Base-by-base conservation (phyloP, 2,329 filamentous ascomycete genomes). In the Neophaeococcomyces mojaviensis region DNA sequence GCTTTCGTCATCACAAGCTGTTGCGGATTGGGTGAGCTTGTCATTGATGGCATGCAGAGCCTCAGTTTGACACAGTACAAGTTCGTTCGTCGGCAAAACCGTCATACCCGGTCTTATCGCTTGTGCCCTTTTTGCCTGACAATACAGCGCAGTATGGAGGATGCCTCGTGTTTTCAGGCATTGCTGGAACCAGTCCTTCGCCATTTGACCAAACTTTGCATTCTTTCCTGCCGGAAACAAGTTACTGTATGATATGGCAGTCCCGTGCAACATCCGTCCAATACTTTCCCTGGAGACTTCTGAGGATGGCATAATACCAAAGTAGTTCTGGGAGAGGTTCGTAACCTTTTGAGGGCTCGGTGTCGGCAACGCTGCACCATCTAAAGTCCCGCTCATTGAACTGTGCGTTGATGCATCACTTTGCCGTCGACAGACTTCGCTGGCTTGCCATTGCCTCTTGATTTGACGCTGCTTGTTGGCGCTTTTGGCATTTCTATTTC, bases 21-120 rank as follows among this genome's bases (percentile, higher is more conserved):
- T 59, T n/a, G 47, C 45, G 1, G 59, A 59, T 44, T 65, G 59
- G 18, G 48, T 49, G 34, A 67, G 54, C 16, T 62, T 62, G 26
- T 58, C 45, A n/a, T 61, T 65, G 18, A 66, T 61, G 45, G 62
- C 52, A 31, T 59, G 55, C 43, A 67, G 62, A 2, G 63, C 59
- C 44, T 66, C 61, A n/a, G 51, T 52, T 38, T 54, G 51, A 37
- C 53, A 55, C 30, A 52, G 46, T 20, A 54, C 33, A 24, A 46
- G 42, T 38, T 52, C 51, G 13, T 24, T 39, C 8, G 31, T 41
- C 10, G 51, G 43, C 18, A 54, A 43, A 4, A 45, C 20, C 8
- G 39, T 9, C 22, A 44, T 46, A 7, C 37, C 37, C 19, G 46
- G 38, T 22, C 41, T 30, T 19, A 49, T 46, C 4, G 48, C 44